These are phyloP conservation scores for Paracorniculantispora psalliotae DNA, from an alignment of 2,329 filamentous ascomycete species.

Conservation along the genomic window DNA sequence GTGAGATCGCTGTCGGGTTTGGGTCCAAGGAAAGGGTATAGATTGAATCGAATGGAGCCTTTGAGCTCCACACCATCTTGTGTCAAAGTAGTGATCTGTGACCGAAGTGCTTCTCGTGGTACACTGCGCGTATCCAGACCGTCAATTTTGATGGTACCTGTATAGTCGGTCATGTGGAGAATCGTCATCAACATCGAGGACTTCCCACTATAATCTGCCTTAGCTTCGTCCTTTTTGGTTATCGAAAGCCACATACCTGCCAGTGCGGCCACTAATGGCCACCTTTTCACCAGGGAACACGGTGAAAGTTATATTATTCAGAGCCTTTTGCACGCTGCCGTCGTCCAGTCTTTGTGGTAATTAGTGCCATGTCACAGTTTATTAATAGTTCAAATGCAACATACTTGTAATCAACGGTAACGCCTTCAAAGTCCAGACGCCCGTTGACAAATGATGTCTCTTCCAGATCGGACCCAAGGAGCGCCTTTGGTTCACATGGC, in stretches of 20 bases:
- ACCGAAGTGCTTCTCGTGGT: slow-evolving; percentile 35
- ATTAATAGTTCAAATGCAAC: neutral
- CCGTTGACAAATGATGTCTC: neutral
- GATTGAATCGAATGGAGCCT: slow-evolving; percentile 39
- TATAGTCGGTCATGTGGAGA: neutral
- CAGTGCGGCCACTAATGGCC: slow-evolving; percentile 2
- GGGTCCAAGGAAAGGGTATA: slow-evolving; percentile 17
- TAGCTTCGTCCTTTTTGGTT: neutral
- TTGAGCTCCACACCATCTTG: slow-evolving; percentile 42
- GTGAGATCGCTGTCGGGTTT: neutral
- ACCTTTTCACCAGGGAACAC: neutral
- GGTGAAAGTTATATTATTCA: neutral
- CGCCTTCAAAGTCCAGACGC: neutral
- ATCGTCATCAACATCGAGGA: neutral
- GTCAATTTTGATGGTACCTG: slow-evolving; percentile 35
- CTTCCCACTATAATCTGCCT: neutral
- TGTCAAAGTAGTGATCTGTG: slow-evolving; percentile 37
- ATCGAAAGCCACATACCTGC: neutral
- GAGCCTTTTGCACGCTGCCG: neutral
- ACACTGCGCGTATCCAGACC: slow-evolving; percentile 34
- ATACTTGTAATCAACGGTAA: neutral
- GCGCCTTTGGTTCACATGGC: neutral
- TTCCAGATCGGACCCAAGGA: neutral
- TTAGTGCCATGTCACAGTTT: neutral
- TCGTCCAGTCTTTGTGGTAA: neutral